phyloP scores from a whole-genome alignment of 208 protist genomes.

The Crithidia expoeki region DNA sequence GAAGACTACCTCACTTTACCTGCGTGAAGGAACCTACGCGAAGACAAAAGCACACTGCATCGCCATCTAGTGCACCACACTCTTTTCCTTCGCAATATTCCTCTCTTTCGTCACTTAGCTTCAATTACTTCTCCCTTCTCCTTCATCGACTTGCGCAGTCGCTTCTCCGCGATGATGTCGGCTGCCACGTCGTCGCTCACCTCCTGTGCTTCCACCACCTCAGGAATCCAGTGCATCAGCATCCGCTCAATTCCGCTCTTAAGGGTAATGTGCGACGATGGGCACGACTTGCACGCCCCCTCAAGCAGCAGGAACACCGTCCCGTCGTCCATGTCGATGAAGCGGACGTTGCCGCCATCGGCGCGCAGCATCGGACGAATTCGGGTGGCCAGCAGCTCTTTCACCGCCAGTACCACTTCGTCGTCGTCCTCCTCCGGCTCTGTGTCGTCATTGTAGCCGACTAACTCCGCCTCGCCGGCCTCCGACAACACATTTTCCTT shows the following conservation, averaged over 20 bases:
- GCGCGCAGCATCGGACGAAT: conserved; percentile 90
- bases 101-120: conserved; percentile 16
- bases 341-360: conserved; percentile 92
- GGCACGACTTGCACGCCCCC: conserved; percentile 90
- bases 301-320: conserved; percentile 89
- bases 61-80: too few species aligned
- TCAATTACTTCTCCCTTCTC: conserved; percentile 44
- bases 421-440: conserved; percentile 87
- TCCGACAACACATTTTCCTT: conserved; percentile 70
- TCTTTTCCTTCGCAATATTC: too few species aligned
- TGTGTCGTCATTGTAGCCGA: conserved; percentile 87
- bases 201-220: conserved; percentile 90
- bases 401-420: conserved; percentile 92
- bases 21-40: too few species aligned
- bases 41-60: too few species aligned
- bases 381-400: conserved; percentile 89
- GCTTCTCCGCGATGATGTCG: conserved; percentile 82
- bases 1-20: too few species aligned
- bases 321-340: conserved; percentile 91
- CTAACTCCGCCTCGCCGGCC: conserved; percentile 65
- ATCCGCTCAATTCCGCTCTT: conserved; percentile 94
- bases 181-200: conserved; percentile 78
- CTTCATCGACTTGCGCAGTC: conserved; percentile 55
- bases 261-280: conserved; percentile 87
- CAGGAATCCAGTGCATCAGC: conserved; percentile 95